phyloP scores from a whole-genome alignment of 1,284 basidiomycete species.

The Sanguinoderma infundibulare region DNA sequence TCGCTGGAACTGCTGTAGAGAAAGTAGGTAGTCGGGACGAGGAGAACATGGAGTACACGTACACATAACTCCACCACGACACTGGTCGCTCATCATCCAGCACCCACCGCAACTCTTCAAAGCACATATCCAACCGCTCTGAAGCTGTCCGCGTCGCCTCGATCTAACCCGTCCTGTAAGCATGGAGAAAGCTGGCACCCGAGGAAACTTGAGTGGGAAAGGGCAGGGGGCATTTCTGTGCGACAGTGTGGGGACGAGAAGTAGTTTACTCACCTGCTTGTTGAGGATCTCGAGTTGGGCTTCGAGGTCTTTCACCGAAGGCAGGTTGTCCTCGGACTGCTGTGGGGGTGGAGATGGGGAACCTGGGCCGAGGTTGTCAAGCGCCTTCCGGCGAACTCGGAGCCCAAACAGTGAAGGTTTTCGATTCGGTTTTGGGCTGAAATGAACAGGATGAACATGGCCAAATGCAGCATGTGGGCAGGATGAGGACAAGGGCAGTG shows the following conservation, averaged over 20 bases:
- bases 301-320: constrained; percentile 16
- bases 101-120: constrained; percentile 21
- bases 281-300: constrained; percentile 9
- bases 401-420: constrained; percentile 15
- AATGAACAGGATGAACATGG: too few relatives aligned
- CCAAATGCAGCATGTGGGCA: not conserved
- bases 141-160: constrained; percentile 15
- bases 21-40: too few relatives aligned
- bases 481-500: not conserved
- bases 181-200: not conserved
- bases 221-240: too few relatives aligned
- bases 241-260: too few relatives aligned
- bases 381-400: constrained; percentile 8
- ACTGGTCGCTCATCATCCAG: constrained; percentile 24
- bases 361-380: not conserved
- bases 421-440: constrained; percentile 10
- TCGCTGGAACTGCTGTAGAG: constrained; percentile 19
- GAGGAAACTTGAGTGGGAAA: too few relatives aligned
- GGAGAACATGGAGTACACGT: too few relatives aligned
- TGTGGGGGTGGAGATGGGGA: not conserved
- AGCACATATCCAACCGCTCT: constrained; percentile 24
- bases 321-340: not conserved
- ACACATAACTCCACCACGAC: constrained; percentile 26
- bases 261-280: constrained; percentile 15
- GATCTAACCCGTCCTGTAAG: constrained; percentile 15